Evolutionary conservation across 495 filamentous ascomycete genomes (phyloP), one percentile per base, ranked within the genome.

Genomic region (Trichocladium uniseriatum): DNA sequence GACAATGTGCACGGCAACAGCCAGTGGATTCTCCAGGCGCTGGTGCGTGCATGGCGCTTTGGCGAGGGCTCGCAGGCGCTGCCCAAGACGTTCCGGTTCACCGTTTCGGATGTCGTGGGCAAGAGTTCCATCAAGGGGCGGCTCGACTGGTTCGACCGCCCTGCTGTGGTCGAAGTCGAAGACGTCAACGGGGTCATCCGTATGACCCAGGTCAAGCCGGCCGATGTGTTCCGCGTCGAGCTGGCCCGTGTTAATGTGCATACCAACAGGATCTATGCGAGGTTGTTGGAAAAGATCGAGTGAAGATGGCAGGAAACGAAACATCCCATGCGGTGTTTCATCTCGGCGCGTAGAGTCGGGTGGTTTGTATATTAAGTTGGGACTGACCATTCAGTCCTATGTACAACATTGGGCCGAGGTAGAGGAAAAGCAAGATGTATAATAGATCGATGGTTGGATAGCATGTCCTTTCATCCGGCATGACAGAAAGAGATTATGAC

Each of bases 21-120:
- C 19, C 51, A 67, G 55, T 95, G 84, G 86, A 71, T 77, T 10
- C 69, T 76, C 18, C 80, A 83, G 64, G 77, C 87, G 13, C 69
- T 92, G 41, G 78, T 82, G 63, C 84, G 88, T 24, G 86, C 83
- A 6, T 86, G 83, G 70, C 77, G 81, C 45, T 89, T 86, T 59
- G 70, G 69, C n/a, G 79, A 90, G 0, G 31, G 43, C 27, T 21
- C 32, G 16, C 15, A 50, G 15, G n/a, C 43, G 40, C 60, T 94
- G 6, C 88, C 88, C 3, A 59, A 72, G 22, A 79, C 76, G 1
- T 82, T 89, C 53, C 67, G 62, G 5, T 79, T 83, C 44, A 53
- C 69, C 1, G 71, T 84, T 16, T 11, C 20, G 7, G 54, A 62
- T 20, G 38, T 68, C 1, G 18, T 51, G 16, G 45, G 42, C 19